Conservation (phyloP, 2,329 filamentous ascomycete genomes). For the Reticulascus tulasneorum region DNA sequence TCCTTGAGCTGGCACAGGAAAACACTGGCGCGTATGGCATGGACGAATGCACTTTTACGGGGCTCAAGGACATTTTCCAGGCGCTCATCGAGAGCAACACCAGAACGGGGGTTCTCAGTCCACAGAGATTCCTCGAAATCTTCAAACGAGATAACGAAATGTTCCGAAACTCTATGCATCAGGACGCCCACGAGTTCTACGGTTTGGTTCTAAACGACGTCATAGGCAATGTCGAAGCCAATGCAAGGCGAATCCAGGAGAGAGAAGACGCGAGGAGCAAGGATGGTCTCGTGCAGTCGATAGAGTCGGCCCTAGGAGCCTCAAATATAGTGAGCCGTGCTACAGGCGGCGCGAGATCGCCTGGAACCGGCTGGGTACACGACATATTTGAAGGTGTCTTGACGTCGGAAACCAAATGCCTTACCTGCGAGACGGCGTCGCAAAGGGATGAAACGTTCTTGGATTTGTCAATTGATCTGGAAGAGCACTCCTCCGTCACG, state of each 20-base stretch:
- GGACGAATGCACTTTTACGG: slow-evolving; percentile 92
- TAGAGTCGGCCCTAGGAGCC: slow-evolving; percentile 34
- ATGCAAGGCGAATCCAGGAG: slow-evolving; percentile 62
- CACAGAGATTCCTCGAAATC: slow-evolving; percentile 88
- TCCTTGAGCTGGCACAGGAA: slow-evolving; percentile 79
- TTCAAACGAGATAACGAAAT: slow-evolving; percentile 93
- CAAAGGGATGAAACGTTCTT: slow-evolving; percentile 94
- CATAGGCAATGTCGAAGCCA: slow-evolving; percentile 88
- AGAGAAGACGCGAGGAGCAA: slow-evolving; percentile 37
- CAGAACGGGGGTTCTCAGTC: slow-evolving; percentile 85
- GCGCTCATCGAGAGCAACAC: slow-evolving; percentile 77
- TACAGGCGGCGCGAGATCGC: slow-evolving; percentile 46
- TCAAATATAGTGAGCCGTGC: slow-evolving; percentile 21
- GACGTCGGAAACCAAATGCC: slow-evolving; percentile 92
- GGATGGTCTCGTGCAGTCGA: slow-evolving; percentile 47
- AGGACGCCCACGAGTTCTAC: slow-evolving; percentile 96
- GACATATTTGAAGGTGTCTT: slow-evolving; percentile 93
- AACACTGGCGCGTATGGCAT: slow-evolving; percentile 80
- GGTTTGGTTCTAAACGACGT: slow-evolving; percentile 94
- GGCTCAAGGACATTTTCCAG: slow-evolving; percentile 93
- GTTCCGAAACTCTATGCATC: slow-evolving; percentile 96
- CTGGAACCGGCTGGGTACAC: slow-evolving; percentile 84
- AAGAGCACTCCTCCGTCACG: slow-evolving; percentile 93
- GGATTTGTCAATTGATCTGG: slow-evolving; percentile 91
- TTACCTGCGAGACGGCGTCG: slow-evolving; percentile 94